phyloP scores from a whole-genome alignment of 2,329 filamentous ascomycete genomes.

The Fusarium torulosum region DNA sequence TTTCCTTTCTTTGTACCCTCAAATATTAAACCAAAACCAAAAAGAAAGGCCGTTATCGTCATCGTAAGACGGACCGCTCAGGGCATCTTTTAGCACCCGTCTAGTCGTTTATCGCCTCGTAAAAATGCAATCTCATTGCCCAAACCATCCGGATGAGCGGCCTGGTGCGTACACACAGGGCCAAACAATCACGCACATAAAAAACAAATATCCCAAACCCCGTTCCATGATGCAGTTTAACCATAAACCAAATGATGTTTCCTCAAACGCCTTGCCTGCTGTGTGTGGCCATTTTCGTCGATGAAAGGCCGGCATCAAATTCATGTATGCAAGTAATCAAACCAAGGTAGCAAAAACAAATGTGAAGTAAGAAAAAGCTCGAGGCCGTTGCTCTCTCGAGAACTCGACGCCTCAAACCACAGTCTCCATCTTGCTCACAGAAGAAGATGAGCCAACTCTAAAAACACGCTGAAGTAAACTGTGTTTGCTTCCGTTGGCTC shows the following conservation, averaged over 20 bases:
- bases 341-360: slow-evolving; percentile 14
- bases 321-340: slow-evolving; percentile 32
- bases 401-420: slow-evolving; percentile 3
- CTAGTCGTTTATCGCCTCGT: slow-evolving; percentile 29
- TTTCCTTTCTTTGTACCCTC: slow-evolving; percentile 40
- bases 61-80: slow-evolving; percentile 34
- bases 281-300: slow-evolving; percentile 29
- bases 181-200: slow-evolving; percentile 42
- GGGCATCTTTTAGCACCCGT: slow-evolving; percentile 25
- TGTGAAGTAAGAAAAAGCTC: background rate
- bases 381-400: background rate
- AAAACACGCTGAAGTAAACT: slow-evolving; percentile 47
- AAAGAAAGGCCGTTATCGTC: slow-evolving; percentile 41
- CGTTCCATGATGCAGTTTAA: slow-evolving; percentile 22
- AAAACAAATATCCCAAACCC: slow-evolving; percentile 20
- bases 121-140: slow-evolving; percentile 39
- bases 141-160: slow-evolving; percentile 26
- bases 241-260: slow-evolving; percentile 14
- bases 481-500: slow-evolving; percentile 45
- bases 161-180: slow-evolving; percentile 47
- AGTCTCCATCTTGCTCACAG: slow-evolving; percentile 33
- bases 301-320: slow-evolving; percentile 34
- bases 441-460: slow-evolving; percentile 40
- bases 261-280: slow-evolving; percentile 44
- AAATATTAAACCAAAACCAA: slow-evolving; percentile 24